A percentile compares a stretch with the other conserved stretches of the same genome.
Evolutionary conservation across 768 basidiomycete genomes (phyloP).

Genomic region (Termitomyces sp.): DNA sequence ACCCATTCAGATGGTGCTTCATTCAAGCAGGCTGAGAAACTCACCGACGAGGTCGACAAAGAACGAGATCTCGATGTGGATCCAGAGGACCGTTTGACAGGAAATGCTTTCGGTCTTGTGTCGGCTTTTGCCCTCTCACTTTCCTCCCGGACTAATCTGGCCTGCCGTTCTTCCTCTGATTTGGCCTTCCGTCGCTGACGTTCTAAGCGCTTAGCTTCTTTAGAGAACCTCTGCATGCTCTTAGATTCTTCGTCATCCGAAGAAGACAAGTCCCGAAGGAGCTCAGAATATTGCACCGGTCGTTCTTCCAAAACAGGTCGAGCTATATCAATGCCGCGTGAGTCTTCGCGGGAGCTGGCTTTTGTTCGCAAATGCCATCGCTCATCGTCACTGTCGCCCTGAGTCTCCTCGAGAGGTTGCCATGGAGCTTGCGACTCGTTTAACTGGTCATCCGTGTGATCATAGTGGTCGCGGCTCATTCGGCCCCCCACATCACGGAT

Average conservation of each 20-base stretch:
- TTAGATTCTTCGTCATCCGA: slow-evolving; percentile 42
- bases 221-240: slow-evolving; percentile 29
- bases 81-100: slow-evolving; percentile 9
- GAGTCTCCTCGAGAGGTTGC: slow-evolving; percentile 20
- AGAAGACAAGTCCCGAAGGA: slow-evolving; percentile 35
- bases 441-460: slow-evolving; percentile 28
- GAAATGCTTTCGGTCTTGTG: slow-evolving; percentile 23
- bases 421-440: slow-evolving; percentile 28
- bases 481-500: slow-evolving; percentile 33
- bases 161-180: slow-evolving; percentile 2
- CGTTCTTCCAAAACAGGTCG: slow-evolving; percentile 6
- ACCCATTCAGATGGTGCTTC: not conserved
- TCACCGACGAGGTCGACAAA: slow-evolving; percentile 1
- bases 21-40: not conserved
- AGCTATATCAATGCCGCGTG: not conserved
- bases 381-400: slow-evolving; percentile 19
- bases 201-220: slow-evolving; percentile 28
- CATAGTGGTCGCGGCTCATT: slow-evolving; percentile 23
- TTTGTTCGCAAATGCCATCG: not conserved
- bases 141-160: slow-evolving; percentile 6
- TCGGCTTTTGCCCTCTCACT: slow-evolving; percentile 16
- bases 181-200: slow-evolving; percentile 1
- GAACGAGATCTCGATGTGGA: slow-evolving; percentile 1
- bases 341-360: not conserved
- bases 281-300: slow-evolving; percentile 30